Evolutionary conservation across 2,329 filamentous ascomycete genomes (phyloP).

Genomic region (Nemania sp.): DNA sequence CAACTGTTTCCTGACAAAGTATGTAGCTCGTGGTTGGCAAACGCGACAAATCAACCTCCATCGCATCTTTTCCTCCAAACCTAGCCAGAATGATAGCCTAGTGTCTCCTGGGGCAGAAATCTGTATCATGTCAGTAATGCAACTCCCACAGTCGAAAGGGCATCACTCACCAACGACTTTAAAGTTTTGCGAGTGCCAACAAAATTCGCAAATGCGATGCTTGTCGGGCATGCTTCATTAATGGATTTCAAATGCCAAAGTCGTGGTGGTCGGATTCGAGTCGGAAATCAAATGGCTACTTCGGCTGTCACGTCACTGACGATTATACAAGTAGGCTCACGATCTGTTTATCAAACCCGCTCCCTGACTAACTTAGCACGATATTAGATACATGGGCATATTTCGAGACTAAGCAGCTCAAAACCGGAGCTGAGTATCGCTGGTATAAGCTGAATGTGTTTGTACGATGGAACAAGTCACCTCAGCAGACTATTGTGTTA

Average conservation of each 20-base stretch:
- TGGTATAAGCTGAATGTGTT: slow-evolving; percentile 55
- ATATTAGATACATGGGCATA: slow-evolving; percentile 51
- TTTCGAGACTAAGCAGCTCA: slow-evolving; percentile 50
- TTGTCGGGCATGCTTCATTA: slow-evolving; percentile 46
- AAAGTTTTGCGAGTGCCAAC: slow-evolving; percentile 51
- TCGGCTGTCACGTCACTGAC: slow-evolving; percentile 50
- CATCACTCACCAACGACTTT: slow-evolving; percentile 17
- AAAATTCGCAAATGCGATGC: slow-evolving; percentile 46
- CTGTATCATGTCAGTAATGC: slow-evolving; percentile 29
- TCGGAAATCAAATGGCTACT: slow-evolving; percentile 55
- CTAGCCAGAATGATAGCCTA: background rate
- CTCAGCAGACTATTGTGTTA: slow-evolving; percentile 48
- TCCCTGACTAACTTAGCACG: background rate
- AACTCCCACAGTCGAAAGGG: background rate
- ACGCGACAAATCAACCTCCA: slow-evolving; percentile 6
- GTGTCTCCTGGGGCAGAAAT: slow-evolving; percentile 11
- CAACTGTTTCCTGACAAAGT: background rate
- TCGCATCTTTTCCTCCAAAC: background rate
- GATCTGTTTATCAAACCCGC: slow-evolving; percentile 23
- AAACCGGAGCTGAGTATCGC: slow-evolving; percentile 41
- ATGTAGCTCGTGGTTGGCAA: slow-evolving; percentile 20
- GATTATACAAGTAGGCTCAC: slow-evolving; percentile 27
- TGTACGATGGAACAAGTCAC: slow-evolving; percentile 43
- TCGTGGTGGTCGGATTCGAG: slow-evolving; percentile 54
- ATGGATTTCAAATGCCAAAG: slow-evolving; percentile 48